Evolutionary conservation across 495 filamentous ascomycete genomes (phyloP).

Genomic region (Penicillium subrubescens): DNA sequence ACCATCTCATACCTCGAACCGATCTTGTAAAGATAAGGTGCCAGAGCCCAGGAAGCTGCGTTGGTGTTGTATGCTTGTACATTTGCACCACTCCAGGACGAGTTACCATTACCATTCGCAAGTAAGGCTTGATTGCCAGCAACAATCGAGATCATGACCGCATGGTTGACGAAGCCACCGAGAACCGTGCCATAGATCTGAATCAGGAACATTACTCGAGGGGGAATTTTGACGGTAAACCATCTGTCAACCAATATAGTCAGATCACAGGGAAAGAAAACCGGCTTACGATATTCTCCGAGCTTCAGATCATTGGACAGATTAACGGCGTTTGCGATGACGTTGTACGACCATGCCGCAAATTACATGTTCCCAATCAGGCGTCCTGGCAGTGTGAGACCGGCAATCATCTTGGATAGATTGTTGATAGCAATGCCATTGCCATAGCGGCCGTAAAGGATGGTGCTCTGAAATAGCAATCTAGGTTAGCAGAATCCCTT

Average conservation of each 20-base stretch:
- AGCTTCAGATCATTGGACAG: slow-evolving; percentile 43
- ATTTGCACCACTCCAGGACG: slow-evolving; percentile 51
- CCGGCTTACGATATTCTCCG: slow-evolving; percentile 37
- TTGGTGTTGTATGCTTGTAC: slow-evolving; percentile 44
- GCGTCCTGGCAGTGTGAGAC: slow-evolving; percentile 43
- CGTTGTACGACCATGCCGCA: slow-evolving; percentile 42
- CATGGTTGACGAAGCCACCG: slow-evolving; percentile 51
- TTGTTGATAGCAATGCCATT: slow-evolving; percentile 43
- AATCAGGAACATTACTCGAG: slow-evolving; percentile 43
- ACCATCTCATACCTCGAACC: slow-evolving; percentile 42
- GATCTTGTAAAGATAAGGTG: slow-evolving; percentile 41
- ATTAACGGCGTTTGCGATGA: slow-evolving; percentile 34
- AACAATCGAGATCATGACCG: slow-evolving; percentile 51
- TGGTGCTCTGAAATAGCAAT: slow-evolving; percentile 24
- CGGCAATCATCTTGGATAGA: slow-evolving; percentile 43
- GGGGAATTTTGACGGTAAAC: slow-evolving; percentile 46
- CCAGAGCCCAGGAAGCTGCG: slow-evolving; percentile 49
- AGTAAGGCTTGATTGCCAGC: slow-evolving; percentile 39
- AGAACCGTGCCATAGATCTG: slow-evolving; percentile 50
- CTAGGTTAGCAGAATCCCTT: not conserved
- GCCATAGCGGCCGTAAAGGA: slow-evolving; percentile 38
- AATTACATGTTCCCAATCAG: slow-evolving; percentile 50
- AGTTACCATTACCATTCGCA: slow-evolving; percentile 38
- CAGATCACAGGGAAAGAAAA: not conserved
- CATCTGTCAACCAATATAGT: not conserved